Base-by-base conservation (phyloP, 768 basidiomycete genomes). In the Panus rudis region DNA sequence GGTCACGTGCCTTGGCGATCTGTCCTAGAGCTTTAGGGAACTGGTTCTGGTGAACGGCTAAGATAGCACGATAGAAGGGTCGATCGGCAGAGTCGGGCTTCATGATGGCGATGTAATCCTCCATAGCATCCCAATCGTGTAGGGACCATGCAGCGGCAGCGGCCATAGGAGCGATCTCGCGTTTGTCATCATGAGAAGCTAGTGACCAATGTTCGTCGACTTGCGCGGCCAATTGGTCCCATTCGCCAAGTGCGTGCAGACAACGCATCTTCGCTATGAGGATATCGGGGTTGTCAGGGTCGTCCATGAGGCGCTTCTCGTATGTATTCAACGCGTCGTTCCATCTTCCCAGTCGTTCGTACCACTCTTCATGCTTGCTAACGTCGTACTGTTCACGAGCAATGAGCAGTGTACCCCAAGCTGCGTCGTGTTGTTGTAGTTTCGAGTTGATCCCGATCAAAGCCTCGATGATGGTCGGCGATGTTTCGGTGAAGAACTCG, bases 51-150 rank as follows among this genome's bases (percentile, higher is more conserved):
- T 99, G 94, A 17, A 99, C 91, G 8, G 87, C 83, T 31, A 99
- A 72, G 48, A 99, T 96, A 2, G 96, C 94, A 23, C 89, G 79
- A 69, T 96, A 98, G 72, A 97, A 99, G 5, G 88, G 85, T 21
- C 92, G 76, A 62, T 99, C 96, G 0, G 92, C 79, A 3, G 93
- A 92, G 58, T 97, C 94, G 20, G 72, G 64, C 59, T 88, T 90
- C 90, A 99, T 94, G 3, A 85, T 87, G 4, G 76, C 72, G 43
- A 99, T 94, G 60, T 96, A 98, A 53, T 92, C 83, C 34, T 98
- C 96, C 96, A 99, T 99, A 3, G 83, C 76, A 53, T 97, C 92
- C 96, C 96, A 99, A 54, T 97, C 93, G 50, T 85, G 83, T 44
- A 97, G 66, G 2, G 91, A 91, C 94, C 96, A 99, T 2, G 92